Evolutionary conservation across 805 yeast genomes (phyloP).

Genomic region (Candida bentonensis): DNA sequence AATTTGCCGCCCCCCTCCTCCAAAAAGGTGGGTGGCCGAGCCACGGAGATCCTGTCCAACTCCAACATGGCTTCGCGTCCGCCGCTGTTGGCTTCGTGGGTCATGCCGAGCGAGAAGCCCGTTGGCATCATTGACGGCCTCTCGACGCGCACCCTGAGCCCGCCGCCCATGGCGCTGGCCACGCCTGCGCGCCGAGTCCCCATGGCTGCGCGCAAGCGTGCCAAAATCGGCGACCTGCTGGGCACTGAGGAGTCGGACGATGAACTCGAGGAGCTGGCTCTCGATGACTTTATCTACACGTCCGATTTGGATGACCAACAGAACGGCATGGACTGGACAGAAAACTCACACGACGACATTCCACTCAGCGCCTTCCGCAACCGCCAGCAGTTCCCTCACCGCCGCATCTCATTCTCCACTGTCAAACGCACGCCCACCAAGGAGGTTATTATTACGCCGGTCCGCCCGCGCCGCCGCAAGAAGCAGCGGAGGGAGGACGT

Average conservation of each 20-base stretch:
- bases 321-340: slow-evolving; percentile 16
- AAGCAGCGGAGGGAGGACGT: slow-evolving; percentile 9
- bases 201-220: slow-evolving; percentile 2
- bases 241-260: slow-evolving; percentile 12
- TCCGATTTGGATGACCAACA: slow-evolving; percentile 23
- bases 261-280: slow-evolving; percentile 23
- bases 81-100: slow-evolving; percentile 88
- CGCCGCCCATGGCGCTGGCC: slow-evolving; percentile 21
- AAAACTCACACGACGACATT: slow-evolving; percentile 15
- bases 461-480: slow-evolving; percentile 11
- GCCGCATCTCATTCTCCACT: slow-evolving; percentile 1
- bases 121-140: slow-evolving; percentile 92
- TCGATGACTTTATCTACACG: slow-evolving; percentile 79
- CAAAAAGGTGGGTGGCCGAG: slow-evolving; percentile 54
- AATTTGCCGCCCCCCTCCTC: slow-evolving; percentile 59
- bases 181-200: slow-evolving; percentile 1
- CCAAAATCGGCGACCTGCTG: slow-evolving; percentile 2
- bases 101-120: slow-evolving; percentile 60
- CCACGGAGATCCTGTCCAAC: slow-evolving; percentile 86
- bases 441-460: slow-evolving; percentile 20
- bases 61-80: slow-evolving; percentile 77
- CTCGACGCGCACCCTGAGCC: slow-evolving; percentile 68
- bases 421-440: slow-evolving; percentile 2
- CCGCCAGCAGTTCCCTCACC: slow-evolving; percentile 26
- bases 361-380: slow-evolving; percentile 89